Percentiles rank a stretch among this genome's conserved stretches.
Evolutionary conservation across 805 yeast genomes (phyloP).

Genomic region (Schizosaccharomyces japonicus): DNA sequence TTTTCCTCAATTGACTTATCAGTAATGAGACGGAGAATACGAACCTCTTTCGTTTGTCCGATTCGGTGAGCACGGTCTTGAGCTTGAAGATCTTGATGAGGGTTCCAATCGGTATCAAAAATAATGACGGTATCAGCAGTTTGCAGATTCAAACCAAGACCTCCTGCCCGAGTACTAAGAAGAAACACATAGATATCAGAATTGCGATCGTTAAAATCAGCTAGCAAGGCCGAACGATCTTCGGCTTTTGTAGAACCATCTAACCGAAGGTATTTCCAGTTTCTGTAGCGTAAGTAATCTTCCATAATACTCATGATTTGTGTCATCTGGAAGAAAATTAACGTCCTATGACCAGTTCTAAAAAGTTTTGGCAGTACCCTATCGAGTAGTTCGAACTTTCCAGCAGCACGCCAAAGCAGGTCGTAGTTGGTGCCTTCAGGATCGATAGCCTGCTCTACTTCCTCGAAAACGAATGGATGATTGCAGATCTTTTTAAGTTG

Average conservation of each 20-base stretch:
- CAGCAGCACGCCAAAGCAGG: constrained; percentile 70
- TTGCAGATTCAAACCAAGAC: constrained; percentile 80
- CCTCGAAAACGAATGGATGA: constrained; percentile 92
- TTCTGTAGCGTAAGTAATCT: constrained; percentile 55
- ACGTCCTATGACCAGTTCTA: constrained; percentile 68
- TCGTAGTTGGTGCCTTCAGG: constrained; percentile 49
- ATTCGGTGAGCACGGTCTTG: constrained; percentile 97
- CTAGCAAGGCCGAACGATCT: constrained; percentile 60
- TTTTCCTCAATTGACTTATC: constrained; percentile 86
- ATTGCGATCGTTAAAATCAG: constrained; percentile 55
- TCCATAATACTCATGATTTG: constrained; percentile 98
- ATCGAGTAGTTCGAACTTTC: constrained; percentile 79
- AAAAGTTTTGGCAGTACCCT: constrained; percentile 69
- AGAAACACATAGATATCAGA: constrained; percentile 78
- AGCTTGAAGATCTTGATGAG: constrained; percentile 96
- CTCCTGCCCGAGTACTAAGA: constrained; percentile 92
- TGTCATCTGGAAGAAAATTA: constrained; percentile 93
- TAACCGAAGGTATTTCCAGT: constrained; percentile 61
- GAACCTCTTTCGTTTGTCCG: constrained; percentile 91
- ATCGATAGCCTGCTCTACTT: constrained; percentile 61
- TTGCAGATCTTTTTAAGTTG: constrained; percentile 88
- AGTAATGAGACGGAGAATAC: constrained; percentile 74
- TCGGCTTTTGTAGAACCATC: constrained; percentile 94
- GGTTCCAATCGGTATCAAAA: constrained; percentile 97
- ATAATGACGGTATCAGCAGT: constrained; percentile 95